Conservation (phyloP, 345 rosid species). For the Syzygium aqueum region DNA sequence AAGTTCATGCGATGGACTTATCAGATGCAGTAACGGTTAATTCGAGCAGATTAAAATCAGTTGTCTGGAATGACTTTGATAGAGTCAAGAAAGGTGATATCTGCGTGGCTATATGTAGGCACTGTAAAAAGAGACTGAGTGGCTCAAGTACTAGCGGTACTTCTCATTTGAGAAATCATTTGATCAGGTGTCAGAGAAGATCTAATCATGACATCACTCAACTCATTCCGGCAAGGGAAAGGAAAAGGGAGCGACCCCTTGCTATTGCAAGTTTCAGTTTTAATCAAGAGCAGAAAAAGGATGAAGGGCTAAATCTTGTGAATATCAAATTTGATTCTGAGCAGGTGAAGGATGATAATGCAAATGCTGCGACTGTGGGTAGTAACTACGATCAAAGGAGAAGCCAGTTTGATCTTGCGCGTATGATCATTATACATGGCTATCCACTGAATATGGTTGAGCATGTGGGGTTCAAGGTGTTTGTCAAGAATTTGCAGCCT, state of each 20-base stretch:
- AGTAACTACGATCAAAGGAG: conserved; percentile 55
- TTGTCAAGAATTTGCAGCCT: conserved; percentile 64
- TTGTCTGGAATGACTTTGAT: conserved; percentile 88
- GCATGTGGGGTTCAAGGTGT: conserved; percentile 60
- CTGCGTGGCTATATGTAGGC: conserved; percentile 67
- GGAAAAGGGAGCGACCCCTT: conserved; percentile 45
- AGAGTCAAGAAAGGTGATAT: conserved; percentile 63
- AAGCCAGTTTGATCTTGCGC: conserved; percentile 60
- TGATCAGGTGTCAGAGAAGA: conserved; percentile 62
- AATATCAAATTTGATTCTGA: conserved; percentile 46
- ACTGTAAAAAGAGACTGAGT: conserved; percentile 68
- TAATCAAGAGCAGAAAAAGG: conserved; percentile 39
- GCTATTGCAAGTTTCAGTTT: conserved; percentile 15
- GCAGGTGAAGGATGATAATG: conserved; percentile 28
- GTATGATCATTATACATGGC: conserved; percentile 76
- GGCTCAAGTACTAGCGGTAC: conserved; percentile 85
- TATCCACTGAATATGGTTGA: conserved; percentile 76
- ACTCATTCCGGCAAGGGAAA: conserved; percentile 30
- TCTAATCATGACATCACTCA: conserved; percentile 23
- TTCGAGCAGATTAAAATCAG: conserved; percentile 69
- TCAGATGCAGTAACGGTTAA: conserved; percentile 70
- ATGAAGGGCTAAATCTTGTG: conserved; percentile 42
- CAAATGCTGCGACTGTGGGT: conserved; percentile 1
- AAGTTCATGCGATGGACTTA: conserved; percentile 41
- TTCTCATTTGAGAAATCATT: conserved; percentile 76